Conservation (phyloP, 139 green algal species). For the Chlamydomonas eustigma region DNA sequence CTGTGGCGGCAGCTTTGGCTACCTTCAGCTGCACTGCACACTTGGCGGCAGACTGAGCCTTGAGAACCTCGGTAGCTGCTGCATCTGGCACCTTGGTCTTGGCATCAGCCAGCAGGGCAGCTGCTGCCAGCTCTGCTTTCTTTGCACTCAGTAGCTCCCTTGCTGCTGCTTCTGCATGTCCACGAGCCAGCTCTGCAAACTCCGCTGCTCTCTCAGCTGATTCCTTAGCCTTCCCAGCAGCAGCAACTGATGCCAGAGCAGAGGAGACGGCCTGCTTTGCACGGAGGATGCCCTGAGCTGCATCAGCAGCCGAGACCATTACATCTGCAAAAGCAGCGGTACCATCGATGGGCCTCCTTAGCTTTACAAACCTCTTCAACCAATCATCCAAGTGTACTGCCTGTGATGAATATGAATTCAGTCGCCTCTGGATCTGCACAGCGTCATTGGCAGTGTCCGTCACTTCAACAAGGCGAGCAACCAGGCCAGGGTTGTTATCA, state of each 20-base stretch:
- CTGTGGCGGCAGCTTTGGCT: conserved; percentile 30
- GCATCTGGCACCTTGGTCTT: conserved; percentile 50
- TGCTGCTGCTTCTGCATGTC: conserved; percentile 47
- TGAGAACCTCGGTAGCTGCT: conserved; percentile 55
- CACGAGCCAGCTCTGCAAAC: conserved; percentile 45
- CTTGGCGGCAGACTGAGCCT: conserved; percentile 54
- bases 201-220: conserved; percentile 39
- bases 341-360: conserved; percentile 45
- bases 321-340: conserved; percentile 31
- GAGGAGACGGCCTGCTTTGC: conserved; percentile 16
- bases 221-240: conserved; percentile 35
- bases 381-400: conserved; percentile 33
- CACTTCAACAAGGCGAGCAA: conserved; percentile 49
- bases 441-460: conserved; percentile 38
- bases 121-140: conserved; percentile 62
- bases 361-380: conserved; percentile 52
- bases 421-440: conserved; percentile 44
- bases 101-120: conserved; percentile 40
- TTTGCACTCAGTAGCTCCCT: conserved; percentile 63
- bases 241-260: conserved; percentile 11
- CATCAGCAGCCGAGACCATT: conserved; percentile 32
- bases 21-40: conserved; percentile 63
- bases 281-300: conserved; percentile 38
- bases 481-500: conserved; percentile 50
- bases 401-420: conserved; percentile 18